Base-by-base conservation (phyloP, 495 filamentous ascomycete genomes). In the Xanthoparmelia taractica region DNA sequence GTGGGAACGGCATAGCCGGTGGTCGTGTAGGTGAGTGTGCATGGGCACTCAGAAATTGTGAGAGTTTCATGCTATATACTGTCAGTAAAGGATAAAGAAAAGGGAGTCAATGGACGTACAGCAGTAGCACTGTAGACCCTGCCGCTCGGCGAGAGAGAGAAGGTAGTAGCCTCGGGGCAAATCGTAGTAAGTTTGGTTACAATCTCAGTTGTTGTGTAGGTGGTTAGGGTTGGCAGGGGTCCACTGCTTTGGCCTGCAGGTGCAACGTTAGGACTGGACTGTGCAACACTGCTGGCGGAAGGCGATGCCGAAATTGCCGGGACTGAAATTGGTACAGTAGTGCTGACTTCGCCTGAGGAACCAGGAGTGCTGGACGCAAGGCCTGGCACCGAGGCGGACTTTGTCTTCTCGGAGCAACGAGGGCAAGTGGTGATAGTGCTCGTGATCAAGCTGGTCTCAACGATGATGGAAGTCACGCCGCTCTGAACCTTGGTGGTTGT, bases 381-480 rank as follows among this genome's bases (percentile, higher is more conserved):
- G 7, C 15, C 18, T 34, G 56, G 31, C 25, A 29, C 50, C 15
- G 58, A 52, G 13, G 23, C 48, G 2, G 63, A 65, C n/a, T 25
- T 52, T 2, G 58, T 41, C 17, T 59, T 54, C 13, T 47, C 47
- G 1, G 50, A 54, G 5, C 50, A 54, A 17, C 50, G 50, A 33
- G 29, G 50, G 29, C 50, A 54, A 20, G 50, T 54, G 4, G 65
- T 66, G 17, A 66, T 63, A 2, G 65, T 66, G 43, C 54, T 50
- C 25, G 33, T 63, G 18, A 45, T 66, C 17, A 54, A 50, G 18
- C 41, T 58, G 0, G 55, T 58, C 41, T 43, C 23, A 20, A 58
- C 60, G 2, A 50, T 27, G 23, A 40, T 41, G 12, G 27, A 59
- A 43, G 29, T 40, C 5, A 36, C 20, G 57, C 29, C 25, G n/a